Base-by-base conservation (phyloP, 2,329 filamentous ascomycete genomes). In the Lachnum nothofagi region DNA sequence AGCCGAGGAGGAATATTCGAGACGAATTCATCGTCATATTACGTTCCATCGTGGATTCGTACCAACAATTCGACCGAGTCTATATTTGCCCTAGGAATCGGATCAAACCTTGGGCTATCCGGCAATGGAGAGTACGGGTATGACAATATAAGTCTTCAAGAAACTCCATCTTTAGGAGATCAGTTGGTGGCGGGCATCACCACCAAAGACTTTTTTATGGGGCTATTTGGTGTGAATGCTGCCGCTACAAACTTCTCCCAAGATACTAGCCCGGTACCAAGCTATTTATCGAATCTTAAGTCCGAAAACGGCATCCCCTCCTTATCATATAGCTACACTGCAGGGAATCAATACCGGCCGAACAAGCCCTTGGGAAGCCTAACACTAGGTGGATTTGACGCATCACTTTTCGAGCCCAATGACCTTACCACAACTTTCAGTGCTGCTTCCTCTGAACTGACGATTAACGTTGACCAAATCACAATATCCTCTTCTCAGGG, bases 271-370 rank as follows among this genome's bases (percentile, higher is more conserved):
- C 51, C 49, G 3, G 48, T 64, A 6, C 58, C 63, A 5, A 67
- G 68, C 9, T 70, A 69, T 31, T 54, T 72, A 38, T 64, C 64
- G 5, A 65, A 62, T 0, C 56, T 72, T 5, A 71, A 69, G 51
- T 57, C 65, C 17, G 56, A 68, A 25, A 60, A 63, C 4, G 46
- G 60, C 16, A 71, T 71, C 22, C 69, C 69, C 6, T 70, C 68
- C 48, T 52, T 70, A 12, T 70, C 68, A 42, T 72, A 69, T 65
- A 69, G 68, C 42, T 72, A 71, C 48, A 71, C 69, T 5, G 70
- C 70, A 5, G 69, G 70, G 2, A 68, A 67, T 17, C 62, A 61
- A 40, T 72, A 72, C 47, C 67, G 69, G 60, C 52, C 49, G 25
- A 52, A 51, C 22, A 53, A 50, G 33, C 54, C 51, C 9, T 34